Conservation (phyloP, 2,329 filamentous ascomycete genomes). For the Aspergillus fischeri region DNA sequence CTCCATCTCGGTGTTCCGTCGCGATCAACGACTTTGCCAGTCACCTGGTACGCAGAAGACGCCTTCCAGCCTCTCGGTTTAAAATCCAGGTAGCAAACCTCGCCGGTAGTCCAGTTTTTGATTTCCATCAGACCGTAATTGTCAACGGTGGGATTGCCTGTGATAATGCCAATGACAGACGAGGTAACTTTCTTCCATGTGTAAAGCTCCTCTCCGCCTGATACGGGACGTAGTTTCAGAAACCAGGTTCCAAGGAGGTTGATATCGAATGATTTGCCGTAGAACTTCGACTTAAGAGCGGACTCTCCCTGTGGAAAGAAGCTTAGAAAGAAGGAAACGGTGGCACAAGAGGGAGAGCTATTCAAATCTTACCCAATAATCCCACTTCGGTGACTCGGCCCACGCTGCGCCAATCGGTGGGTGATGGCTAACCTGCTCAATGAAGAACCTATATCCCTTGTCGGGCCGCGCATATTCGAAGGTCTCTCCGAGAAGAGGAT, state of each 20-base stretch:
- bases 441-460: conserved; percentile 97
- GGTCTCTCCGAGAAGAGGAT: conserved; percentile 90
- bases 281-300: conserved; percentile 92
- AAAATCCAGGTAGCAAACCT: conserved; percentile 85
- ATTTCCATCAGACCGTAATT: conserved; percentile 97
- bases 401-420: conserved; percentile 90
- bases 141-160: conserved; percentile 91
- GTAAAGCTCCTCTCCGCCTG: conserved; percentile 79
- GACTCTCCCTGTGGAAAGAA: conserved; percentile 69
- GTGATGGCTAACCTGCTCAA: conserved; percentile 97
- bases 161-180: conserved; percentile 97
- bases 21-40: conserved; percentile 77
- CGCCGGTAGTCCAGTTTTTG: conserved; percentile 94
- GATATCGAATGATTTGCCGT: conserved; percentile 95
- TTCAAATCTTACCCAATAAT: conserved; percentile 63
- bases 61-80: conserved; percentile 96
- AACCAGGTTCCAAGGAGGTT: conserved; percentile 98
- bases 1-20: conserved; percentile 80
- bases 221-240: conserved; percentile 71
- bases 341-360: neutral
- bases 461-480: conserved; percentile 95
- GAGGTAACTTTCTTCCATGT: conserved; percentile 99
- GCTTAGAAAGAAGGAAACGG: neutral
- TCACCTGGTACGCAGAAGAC: conserved; percentile 81
- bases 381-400: conserved; percentile 90